phyloP scores from a whole-genome alignment of 2,329 filamentous ascomycete species.

The Penicillium carneum region DNA sequence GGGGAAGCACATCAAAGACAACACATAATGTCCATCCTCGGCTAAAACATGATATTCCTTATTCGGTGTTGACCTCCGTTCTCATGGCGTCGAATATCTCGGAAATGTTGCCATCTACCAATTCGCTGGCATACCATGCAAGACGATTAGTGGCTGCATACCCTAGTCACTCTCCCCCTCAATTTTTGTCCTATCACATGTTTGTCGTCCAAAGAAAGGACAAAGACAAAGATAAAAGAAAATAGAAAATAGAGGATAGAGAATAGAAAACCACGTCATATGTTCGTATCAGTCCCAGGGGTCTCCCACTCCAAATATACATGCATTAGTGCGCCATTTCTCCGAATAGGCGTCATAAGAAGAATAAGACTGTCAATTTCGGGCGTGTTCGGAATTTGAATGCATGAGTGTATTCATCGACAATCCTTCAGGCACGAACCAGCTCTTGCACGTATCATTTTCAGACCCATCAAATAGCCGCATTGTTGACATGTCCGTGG shows the following conservation, averaged over 20 bases:
- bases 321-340: background rate
- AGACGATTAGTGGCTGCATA: constrained; percentile 1
- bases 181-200: constrained; percentile 9
- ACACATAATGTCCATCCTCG: background rate
- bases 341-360: background rate
- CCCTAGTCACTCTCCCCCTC: background rate
- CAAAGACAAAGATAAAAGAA: background rate
- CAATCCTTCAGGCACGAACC: background rate
- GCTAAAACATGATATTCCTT: background rate
- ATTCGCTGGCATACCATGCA: constrained; percentile 9
- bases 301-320: background rate
- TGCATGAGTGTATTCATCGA: background rate
- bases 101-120: constrained; percentile 5
- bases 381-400: constrained; percentile 2
- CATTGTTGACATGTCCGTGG: background rate
- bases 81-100: background rate
- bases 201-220: background rate
- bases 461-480: background rate
- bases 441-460: constrained; percentile 1
- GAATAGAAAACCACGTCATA: background rate
- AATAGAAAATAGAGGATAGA: background rate
- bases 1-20: constrained; percentile 8
- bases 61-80: background rate
- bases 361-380: background rate
- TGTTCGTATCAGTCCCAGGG: background rate